Conservation (phyloP, 768 basidiomycete genomes). For the Pisolithus marmoratus region DNA sequence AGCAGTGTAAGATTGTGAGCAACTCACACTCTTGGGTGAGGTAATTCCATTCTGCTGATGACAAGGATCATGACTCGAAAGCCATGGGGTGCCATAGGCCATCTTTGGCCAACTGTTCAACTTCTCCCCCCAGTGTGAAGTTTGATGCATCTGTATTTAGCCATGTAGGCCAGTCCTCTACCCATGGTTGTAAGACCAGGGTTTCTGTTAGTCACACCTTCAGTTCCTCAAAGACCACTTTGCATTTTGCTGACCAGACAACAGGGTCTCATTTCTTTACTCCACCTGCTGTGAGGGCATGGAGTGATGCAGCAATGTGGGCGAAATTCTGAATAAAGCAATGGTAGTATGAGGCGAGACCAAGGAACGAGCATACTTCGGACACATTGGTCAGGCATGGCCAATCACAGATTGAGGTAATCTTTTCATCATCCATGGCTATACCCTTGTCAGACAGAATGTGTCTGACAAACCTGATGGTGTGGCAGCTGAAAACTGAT, state of each 20-base stretch:
- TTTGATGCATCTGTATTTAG: background rate
- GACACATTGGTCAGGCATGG: background rate
- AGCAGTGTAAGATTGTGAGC: background rate
- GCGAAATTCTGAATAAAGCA: background rate
- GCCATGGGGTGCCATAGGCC: background rate
- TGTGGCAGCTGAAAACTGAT: background rate
- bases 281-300: background rate
- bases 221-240: background rate
- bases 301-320: background rate
- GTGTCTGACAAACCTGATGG: background rate
- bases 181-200: background rate
- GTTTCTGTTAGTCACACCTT: background rate
- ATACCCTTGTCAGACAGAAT: background rate
- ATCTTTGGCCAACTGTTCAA: background rate
- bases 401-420: background rate
- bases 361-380: no score
- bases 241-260: no score
- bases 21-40: background rate
- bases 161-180: background rate
- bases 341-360: background rate
- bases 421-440: background rate
- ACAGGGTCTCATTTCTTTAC: background rate
- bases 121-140: background rate
- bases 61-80: no score
- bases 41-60: background rate